A percentile compares a stretch with the other conserved stretches of the same genome.
Evolutionary conservation across 768 basidiomycete species (phyloP).

Genomic region (Scleroderma citrinum): DNA sequence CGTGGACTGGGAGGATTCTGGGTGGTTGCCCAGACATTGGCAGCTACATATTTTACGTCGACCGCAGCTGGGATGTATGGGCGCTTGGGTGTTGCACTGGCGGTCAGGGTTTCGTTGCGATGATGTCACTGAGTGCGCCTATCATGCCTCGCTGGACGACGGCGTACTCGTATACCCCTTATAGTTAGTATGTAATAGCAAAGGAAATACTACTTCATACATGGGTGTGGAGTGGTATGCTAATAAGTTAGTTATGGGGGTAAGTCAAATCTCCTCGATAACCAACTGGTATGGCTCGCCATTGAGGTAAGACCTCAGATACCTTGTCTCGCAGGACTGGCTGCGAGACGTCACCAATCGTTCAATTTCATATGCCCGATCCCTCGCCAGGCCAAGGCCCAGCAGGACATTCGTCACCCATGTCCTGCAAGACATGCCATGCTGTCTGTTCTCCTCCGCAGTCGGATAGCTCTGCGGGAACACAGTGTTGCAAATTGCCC

Average conservation of each 20-base stretch:
- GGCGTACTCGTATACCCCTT: slow-evolving; percentile 6
- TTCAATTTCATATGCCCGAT: not conserved
- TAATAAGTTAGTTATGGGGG: not conserved
- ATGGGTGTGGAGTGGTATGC: not conserved
- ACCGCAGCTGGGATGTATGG: slow-evolving; percentile 7
- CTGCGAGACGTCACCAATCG: not conserved
- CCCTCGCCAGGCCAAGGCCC: slow-evolving; percentile 5
- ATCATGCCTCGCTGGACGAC: slow-evolving; percentile 5
- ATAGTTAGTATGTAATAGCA: not conserved
- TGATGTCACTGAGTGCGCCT: slow-evolving; percentile 4
- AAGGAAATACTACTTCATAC: not conserved
- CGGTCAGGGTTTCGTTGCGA: slow-evolving; percentile 3
- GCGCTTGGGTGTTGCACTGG: slow-evolving; percentile 7
- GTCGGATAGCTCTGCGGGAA: slow-evolving; percentile 16
- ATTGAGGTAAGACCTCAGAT: not conserved
- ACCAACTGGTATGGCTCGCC: not conserved
- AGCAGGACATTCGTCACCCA: slow-evolving; percentile 16
- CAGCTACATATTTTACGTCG: slow-evolving; percentile 12
- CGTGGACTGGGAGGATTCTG: slow-evolving; percentile 21
- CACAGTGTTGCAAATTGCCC: slow-evolving; percentile 9
- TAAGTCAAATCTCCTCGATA: not conserved
- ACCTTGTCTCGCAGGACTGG: slow-evolving; percentile 1
- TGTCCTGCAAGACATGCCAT: slow-evolving; percentile 18
- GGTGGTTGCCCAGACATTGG: slow-evolving; percentile 20
- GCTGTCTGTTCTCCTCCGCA: slow-evolving; percentile 11